Percentiles rank a stretch among this genome's conserved stretches.
phyloP scores from a whole-genome alignment of 2,329 filamentous ascomycete species.

The Exserohilum rostratum region DNA sequence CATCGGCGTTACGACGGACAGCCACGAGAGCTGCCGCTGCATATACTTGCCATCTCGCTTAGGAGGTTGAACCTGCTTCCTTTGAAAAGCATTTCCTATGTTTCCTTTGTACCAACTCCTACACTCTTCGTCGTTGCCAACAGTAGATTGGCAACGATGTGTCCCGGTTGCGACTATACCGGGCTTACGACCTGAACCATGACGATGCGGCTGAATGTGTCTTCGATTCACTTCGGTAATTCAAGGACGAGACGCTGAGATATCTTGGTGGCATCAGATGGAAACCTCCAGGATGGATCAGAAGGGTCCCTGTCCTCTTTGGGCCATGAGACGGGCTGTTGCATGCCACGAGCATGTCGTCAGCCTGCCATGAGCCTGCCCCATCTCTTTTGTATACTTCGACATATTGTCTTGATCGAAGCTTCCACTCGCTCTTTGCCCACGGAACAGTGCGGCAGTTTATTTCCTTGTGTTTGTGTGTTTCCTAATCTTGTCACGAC shows the following conservation, averaged over 20 bases:
- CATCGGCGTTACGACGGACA: slow-evolving; percentile 42
- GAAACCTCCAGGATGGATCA: not conserved
- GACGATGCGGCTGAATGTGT: slow-evolving; percentile 36
- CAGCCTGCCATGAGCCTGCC: slow-evolving; percentile 13
- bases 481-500: slow-evolving; percentile 30
- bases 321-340: not conserved
- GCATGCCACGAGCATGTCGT: too few species aligned
- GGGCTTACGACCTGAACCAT: slow-evolving; percentile 30
- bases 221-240: slow-evolving; percentile 36
- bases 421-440: slow-evolving; percentile 25
- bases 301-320: not conserved
- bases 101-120: slow-evolving; percentile 33
- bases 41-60: slow-evolving; percentile 29
- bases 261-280: not conserved
- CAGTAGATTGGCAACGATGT: slow-evolving; percentile 21
- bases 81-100: slow-evolving; percentile 43
- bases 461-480: slow-evolving; percentile 24
- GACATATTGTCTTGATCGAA: slow-evolving; percentile 27
- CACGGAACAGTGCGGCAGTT: slow-evolving; percentile 19
- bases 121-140: slow-evolving; percentile 22
- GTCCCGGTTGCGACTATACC: slow-evolving; percentile 10
- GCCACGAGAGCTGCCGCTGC: slow-evolving; percentile 28
- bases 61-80: slow-evolving; percentile 24
- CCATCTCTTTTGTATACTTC: slow-evolving; percentile 35
- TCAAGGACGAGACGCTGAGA: slow-evolving; percentile 8